Evolutionary conservation across 2,329 filamentous ascomycete species (phyloP).

Genomic region (Phyllosticta citriasiana): DNA sequence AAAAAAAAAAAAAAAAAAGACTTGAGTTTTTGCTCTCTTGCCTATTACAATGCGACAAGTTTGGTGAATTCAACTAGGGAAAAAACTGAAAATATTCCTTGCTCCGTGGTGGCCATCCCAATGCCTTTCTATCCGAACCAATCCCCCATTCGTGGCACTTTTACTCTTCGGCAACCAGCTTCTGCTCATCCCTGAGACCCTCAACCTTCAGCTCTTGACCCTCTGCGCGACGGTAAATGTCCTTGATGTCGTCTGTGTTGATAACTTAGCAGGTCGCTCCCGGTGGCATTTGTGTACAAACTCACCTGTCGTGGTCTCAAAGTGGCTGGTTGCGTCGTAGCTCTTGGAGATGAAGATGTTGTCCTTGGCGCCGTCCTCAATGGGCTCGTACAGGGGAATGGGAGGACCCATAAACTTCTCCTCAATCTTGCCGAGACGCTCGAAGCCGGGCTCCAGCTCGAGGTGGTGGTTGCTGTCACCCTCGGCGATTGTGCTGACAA

Average conservation of each 20-base stretch:
- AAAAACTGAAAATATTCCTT: neutral
- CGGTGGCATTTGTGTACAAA: neutral
- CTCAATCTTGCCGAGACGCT: constrained; percentile 85
- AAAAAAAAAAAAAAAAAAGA: neutral
- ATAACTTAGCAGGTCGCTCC: constrained; percentile 12
- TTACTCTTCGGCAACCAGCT: constrained; percentile 59
- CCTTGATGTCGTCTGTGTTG: constrained; percentile 78
- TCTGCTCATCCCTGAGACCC: constrained; percentile 70
- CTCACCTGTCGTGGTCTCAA: constrained; percentile 71
- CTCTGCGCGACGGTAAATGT: constrained; percentile 77
- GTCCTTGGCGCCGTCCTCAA: constrained; percentile 72
- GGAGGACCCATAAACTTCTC: constrained; percentile 94
- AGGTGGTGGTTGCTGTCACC: constrained; percentile 85
- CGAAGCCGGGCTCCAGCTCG: constrained; percentile 84
- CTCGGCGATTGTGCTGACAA: constrained; percentile 96
- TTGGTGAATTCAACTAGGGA: neutral
- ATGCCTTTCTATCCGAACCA: constrained; percentile 7
- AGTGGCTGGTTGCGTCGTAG: constrained; percentile 96
- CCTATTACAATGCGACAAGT: neutral
- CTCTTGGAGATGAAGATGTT: constrained; percentile 97
- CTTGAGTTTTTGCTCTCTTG: neutral
- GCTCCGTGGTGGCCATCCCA: constrained; percentile 9
- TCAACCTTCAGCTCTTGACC: constrained; percentile 83
- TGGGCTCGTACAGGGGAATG: constrained; percentile 87
- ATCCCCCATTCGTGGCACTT: neutral